These are phyloP conservation scores for Ophiostoma populinum DNA, from an alignment of 2,329 filamentous ascomycete species.

Conservation along the genomic window DNA sequence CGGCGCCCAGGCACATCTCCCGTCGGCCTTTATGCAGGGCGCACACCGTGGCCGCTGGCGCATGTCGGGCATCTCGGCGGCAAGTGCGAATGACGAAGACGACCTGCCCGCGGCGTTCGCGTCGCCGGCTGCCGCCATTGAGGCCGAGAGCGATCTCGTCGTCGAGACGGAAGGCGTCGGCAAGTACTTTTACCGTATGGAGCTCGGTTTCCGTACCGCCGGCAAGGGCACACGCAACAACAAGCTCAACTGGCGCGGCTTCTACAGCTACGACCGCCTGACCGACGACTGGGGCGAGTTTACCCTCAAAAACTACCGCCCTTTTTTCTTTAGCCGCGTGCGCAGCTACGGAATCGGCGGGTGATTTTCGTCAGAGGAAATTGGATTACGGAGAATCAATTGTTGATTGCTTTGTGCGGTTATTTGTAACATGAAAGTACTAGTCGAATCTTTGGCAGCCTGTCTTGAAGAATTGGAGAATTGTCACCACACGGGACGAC, in stretches of 20 bases:
- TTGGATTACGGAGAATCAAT: too few relatives aligned
- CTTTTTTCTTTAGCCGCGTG: constrained; percentile 51
- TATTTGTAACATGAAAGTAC: too few relatives aligned
- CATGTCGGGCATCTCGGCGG: constrained; percentile 21
- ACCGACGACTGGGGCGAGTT: constrained; percentile 89
- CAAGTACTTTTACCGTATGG: constrained; percentile 76
- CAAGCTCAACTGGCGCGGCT: constrained; percentile 74
- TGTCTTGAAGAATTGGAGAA: too few relatives aligned
- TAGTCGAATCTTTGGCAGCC: too few relatives aligned
- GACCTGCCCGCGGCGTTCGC: background rate
- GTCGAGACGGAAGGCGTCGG: constrained; percentile 76
- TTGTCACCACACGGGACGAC: too few relatives aligned
- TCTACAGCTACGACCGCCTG: constrained; percentile 77
- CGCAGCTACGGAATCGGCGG: constrained; percentile 30
- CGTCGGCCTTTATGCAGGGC: constrained; percentile 44
- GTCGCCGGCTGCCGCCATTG: constrained; percentile 16
- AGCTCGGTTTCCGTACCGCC: constrained; percentile 51
- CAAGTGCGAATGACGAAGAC: background rate
- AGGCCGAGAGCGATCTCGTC: constrained; percentile 50
- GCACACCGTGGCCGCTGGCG: constrained; percentile 43
- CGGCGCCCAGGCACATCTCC: constrained; percentile 21
- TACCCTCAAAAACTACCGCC: constrained; percentile 41
- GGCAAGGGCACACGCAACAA: constrained; percentile 56
- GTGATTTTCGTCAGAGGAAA: too few relatives aligned
- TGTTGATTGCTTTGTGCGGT: background rate